Evolutionary conservation across 148 eudicot species (phyloP), one percentile per base, ranked within the genome.

Genomic region (Persicaria tinctoria): DNA sequence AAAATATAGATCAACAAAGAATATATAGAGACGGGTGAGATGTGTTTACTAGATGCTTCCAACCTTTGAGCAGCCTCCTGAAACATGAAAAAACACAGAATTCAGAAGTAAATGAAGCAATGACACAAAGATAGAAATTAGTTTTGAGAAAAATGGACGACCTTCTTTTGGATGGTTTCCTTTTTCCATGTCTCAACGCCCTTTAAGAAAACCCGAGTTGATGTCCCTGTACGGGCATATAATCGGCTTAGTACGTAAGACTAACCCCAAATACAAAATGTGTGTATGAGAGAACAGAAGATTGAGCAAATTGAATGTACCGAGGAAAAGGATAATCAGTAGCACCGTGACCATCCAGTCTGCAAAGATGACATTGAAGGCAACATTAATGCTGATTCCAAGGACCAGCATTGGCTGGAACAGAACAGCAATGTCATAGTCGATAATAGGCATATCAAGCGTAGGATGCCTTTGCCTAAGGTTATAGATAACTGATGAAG

Each of bases 361-460:
- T 3, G 91, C 89, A 74, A 89, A 89, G 10, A 89, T 79, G 9
- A 89, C 88, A 66, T 87, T 89, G 80, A 87, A 83, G 54, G 0
- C 0, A 20, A 89, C 93, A 5, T 91, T 89, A 8, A 86, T 83
- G 78, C 89, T 89, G 75, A 89, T 85, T 10, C 93, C 93, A 6
- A 89, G 86, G 89, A 87, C 86, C 14, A 89, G 80, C 93, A 89
- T 89, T n/a, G 93, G 93, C 76, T 89, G 93, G 32, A 89, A 81
- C 14, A 89, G 83, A 51, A 89, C 73, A 10, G 93, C 93, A 5
- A 89, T 77, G 63, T 89, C 91, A 73, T 89, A 89, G 69, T 89
- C 93, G 70, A 89, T 86, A 14, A 89, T 50, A 1, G 93, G 93
- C 85, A 87, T 82, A 74, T 89, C 91, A 14, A 87, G 71, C 46